Conservation (phyloP, 331 rosid genomes). For the Malus hybrid region DNA sequence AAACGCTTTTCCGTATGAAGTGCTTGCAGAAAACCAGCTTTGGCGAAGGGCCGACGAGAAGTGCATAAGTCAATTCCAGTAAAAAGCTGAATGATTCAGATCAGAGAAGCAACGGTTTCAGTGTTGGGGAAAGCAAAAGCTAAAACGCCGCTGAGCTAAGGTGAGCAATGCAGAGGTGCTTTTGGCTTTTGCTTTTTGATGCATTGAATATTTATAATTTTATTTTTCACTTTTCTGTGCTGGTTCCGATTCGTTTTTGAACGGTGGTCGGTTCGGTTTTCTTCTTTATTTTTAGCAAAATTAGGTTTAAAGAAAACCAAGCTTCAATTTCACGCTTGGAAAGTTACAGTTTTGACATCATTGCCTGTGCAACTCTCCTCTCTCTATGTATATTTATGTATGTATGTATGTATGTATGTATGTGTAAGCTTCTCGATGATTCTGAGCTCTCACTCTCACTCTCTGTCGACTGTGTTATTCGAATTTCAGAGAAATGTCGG, state of each 20-base stretch:
- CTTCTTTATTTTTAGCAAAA: neutral
- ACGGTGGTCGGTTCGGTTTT: conserved; percentile 31
- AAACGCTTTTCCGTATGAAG: neutral
- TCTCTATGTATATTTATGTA: neutral
- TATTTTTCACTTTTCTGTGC: neutral
- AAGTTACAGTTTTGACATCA: conserved; percentile 18
- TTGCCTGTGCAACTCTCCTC: conserved; percentile 3
- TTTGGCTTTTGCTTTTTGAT: conserved; percentile 23
- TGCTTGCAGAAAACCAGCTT: conserved; percentile 1
- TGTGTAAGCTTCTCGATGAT: neutral
- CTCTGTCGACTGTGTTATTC: neutral
- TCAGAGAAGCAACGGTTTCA: conserved; percentile 19
- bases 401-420: neutral
- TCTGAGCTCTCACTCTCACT: conserved; percentile 2
- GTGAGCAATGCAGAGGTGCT: conserved; percentile 1
- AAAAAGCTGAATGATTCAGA: neutral
- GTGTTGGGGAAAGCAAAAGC: conserved; percentile 33
- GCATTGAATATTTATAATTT: neutral
- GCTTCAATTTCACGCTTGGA: conserved; percentile 39
- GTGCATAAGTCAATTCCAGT: conserved; percentile 11
- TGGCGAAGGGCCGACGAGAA: conserved; percentile 10
- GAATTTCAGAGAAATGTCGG: conserved; percentile 46
- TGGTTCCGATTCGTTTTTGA: conserved; percentile 26
- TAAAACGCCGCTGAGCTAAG: neutral
- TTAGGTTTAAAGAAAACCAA: conserved; percentile 5